phyloP scores from a whole-genome alignment of 1,139 yeast species.

The Saccharomyces hybrid region DNA sequence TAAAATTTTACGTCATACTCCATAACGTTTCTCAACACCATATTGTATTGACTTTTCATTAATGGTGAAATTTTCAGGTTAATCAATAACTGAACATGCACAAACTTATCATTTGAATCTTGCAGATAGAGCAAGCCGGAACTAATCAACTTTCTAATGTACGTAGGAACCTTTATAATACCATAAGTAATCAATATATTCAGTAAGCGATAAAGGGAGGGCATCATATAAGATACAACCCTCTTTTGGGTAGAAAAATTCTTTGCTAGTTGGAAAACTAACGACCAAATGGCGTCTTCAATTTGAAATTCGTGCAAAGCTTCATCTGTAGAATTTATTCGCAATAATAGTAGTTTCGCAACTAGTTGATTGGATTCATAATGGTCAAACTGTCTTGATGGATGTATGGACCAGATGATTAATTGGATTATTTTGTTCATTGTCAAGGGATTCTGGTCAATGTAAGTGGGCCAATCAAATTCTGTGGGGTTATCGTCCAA shows the following conservation, averaged over 20 bases:
- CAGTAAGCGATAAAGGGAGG: constrained; percentile 19
- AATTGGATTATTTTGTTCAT: constrained; percentile 25
- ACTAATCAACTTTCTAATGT: constrained; percentile 70
- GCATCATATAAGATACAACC: constrained; percentile 12
- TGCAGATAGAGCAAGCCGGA: constrained; percentile 65
- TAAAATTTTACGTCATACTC: constrained; percentile 26
- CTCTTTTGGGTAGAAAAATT: constrained; percentile 12
- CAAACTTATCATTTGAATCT: constrained; percentile 30
- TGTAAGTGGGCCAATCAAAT: constrained; percentile 29
- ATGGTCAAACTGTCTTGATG: constrained; percentile 23
- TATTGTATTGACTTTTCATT: constrained; percentile 33
- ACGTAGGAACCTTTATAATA: constrained; percentile 48
- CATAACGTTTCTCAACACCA: constrained; percentile 35
- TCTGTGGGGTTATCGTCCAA: constrained; percentile 26
- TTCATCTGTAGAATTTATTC: constrained; percentile 22
- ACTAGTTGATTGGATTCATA: constrained; percentile 30
- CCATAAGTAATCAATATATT: constrained; percentile 30
- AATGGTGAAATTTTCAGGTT: constrained; percentile 34
- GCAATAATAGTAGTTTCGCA: constrained; percentile 26
- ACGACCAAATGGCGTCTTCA: constrained; percentile 30
- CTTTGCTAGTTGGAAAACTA: constrained; percentile 29
- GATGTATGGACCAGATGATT: constrained; percentile 30
- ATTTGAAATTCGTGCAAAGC: constrained; percentile 27
- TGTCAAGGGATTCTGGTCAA: constrained; percentile 24
- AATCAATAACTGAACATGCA: constrained; percentile 32